Evolutionary conservation across 163 green algal species (phyloP), one percentile per base, ranked within the genome.

Genomic region (Scenedesmus sp.): DNA sequence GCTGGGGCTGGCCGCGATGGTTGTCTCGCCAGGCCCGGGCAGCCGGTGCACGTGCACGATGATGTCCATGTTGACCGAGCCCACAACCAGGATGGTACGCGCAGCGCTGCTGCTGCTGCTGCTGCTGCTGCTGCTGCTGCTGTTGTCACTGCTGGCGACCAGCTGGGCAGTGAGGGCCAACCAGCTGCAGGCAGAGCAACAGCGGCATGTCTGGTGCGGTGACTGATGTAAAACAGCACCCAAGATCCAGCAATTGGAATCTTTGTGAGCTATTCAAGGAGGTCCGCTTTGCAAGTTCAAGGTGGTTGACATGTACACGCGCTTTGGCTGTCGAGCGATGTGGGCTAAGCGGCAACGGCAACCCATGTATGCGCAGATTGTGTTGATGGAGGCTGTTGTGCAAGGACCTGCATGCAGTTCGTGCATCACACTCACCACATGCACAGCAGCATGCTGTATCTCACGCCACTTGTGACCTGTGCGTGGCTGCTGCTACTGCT

Each of bases 31-130:
- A 2, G 54, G 70, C 10, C 15, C 26, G 20, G 90, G 90, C 56
- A 92, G 90, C 46, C 90, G 56, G 52, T 90, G 62, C 20, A 92
- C 82, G 23, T 66, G n/a, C 56, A 92, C 70, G 15, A 76, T 92
- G 54, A 89, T 84, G 73, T 92, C 90, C 9, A 89, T 34, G 46
- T 92, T 92, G 20, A 92, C 66, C 23, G 82, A 90, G 8, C 90
- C 90, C 16, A 92, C 83, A 4, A 92, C 82, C 2, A 92, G 82
- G 26, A 92, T 56, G n/a, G 88, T 46, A 46, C 34, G 34, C 34
- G 34, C 34, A 46, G 34, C 34, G n/a, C n/a, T n/a, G n/a, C n/a
- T n/a, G n/a, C 18, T 73, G 62, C 7, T 12, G 20, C 10, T 4
- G 1, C 18, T 34, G 67, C 67, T 77, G 18, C 67, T 77, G 67